phyloP scores from a whole-genome alignment of 257 asterid species.

The Solanum clarkiae region DNA sequence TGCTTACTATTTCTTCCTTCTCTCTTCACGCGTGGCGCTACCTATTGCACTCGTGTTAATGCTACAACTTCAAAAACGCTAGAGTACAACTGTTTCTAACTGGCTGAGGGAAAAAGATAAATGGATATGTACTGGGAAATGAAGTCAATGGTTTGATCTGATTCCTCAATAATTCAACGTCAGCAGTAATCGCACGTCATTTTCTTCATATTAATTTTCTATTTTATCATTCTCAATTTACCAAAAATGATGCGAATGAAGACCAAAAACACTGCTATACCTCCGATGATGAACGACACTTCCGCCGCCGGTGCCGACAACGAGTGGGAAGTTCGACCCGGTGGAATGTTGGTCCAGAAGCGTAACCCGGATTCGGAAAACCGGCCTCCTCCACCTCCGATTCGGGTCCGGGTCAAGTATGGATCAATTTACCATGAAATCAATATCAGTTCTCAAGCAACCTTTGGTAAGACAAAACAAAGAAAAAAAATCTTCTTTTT shows the following conservation, averaged over 20 bases:
- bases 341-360: slow-evolving; percentile 92
- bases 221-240: neutral
- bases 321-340: slow-evolving; percentile 74
- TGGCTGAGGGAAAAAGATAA: neutral
- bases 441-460: slow-evolving; percentile 58
- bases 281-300: slow-evolving; percentile 19
- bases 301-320: slow-evolving; percentile 3
- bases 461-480: slow-evolving; percentile 40
- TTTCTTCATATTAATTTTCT: neutral
- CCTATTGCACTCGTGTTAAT: neutral
- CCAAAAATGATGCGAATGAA: slow-evolving; percentile 63
- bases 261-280: neutral
- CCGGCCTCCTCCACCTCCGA: slow-evolving; percentile 54
- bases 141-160: slow-evolving; percentile 10
- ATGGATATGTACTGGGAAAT: neutral
- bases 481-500: neutral
- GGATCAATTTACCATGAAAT: slow-evolving; percentile 64
- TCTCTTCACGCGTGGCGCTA: neutral
- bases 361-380: slow-evolving; percentile 40
- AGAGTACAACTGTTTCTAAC: neutral
- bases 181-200: neutral
- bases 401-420: slow-evolving; percentile 78
- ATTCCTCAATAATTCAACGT: neutral
- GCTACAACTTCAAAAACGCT: neutral
- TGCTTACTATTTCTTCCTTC: neutral